Conservation (phyloP, 2,329 filamentous ascomycete genomes). For the Chalara sp. region DNA sequence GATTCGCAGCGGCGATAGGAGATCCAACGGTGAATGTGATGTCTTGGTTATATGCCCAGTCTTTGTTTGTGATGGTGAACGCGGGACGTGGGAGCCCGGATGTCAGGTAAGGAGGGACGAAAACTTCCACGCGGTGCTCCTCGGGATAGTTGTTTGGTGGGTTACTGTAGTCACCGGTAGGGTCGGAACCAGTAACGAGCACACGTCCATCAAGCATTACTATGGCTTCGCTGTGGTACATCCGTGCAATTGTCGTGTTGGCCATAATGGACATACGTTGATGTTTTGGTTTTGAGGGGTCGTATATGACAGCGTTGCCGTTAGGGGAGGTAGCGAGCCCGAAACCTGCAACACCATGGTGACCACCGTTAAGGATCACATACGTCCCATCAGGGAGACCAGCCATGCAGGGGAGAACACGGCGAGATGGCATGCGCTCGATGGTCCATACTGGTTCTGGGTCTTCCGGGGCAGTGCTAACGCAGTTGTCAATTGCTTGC, state of each 20-base stretch:
- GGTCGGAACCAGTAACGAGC: conserved; percentile 50
- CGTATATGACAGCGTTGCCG: conserved; percentile 55
- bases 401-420: conserved; percentile 56
- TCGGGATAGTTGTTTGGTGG: conserved; percentile 39
- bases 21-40: conserved; percentile 6
- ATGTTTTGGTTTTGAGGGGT: conserved; percentile 46
- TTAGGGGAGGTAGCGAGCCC: conserved; percentile 52
- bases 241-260: conserved; percentile 55
- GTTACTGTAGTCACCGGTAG: conserved; percentile 30
- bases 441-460: conserved; percentile 50
- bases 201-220: conserved; percentile 58
- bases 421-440: conserved; percentile 59
- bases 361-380: conserved; percentile 55
- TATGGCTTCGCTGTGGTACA: conserved; percentile 60
- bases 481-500: conserved; percentile 59
- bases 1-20: conserved; percentile 1
- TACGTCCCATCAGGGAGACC: conserved; percentile 60
- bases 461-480: conserved; percentile 53
- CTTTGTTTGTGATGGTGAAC: conserved; percentile 44
- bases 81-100: conserved; percentile 42
- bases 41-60: conserved; percentile 39
- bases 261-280: conserved; percentile 55
- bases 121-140: conserved; percentile 60
- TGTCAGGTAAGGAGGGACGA: conserved; percentile 54
- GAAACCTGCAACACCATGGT: conserved; percentile 55